Conservation (phyloP, 225 moss, liverwort and hornwort genomes). For the Pseudoscleropodium purum region DNA sequence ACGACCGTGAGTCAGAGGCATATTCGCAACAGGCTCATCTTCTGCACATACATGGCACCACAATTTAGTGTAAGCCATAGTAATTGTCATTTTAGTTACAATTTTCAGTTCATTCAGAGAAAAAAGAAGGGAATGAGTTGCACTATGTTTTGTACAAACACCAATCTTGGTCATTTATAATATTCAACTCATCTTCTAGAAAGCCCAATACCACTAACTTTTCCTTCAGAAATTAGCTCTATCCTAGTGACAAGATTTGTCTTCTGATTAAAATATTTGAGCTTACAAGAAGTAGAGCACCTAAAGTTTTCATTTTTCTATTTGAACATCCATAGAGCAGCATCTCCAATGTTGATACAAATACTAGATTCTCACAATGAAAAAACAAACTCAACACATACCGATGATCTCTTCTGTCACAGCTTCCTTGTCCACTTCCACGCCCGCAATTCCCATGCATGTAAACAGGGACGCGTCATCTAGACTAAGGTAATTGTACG, state of each 20-base stretch:
- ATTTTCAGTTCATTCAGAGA: not conserved
- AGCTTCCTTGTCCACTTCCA: constrained; percentile 63
- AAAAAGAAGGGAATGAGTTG: not conserved
- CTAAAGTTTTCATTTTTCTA: not conserved
- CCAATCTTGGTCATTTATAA: not conserved
- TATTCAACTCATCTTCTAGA: not conserved
- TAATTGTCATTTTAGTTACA: not conserved
- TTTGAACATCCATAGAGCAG: not conserved
- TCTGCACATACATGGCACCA: constrained; percentile 25
- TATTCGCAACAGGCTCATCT: constrained; percentile 37
- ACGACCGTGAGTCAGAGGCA: constrained; percentile 61
- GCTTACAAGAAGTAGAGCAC: not conserved
- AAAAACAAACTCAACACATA: constrained; percentile 10
- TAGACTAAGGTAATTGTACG: constrained; percentile 86
- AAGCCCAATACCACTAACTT: not conserved
- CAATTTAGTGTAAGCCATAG: not conserved
- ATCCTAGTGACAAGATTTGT: too few relatives aligned
- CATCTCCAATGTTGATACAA: not conserved
- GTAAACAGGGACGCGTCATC: constrained; percentile 84
- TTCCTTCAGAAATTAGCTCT: not conserved
- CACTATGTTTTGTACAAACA: not conserved
- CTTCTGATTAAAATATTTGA: too few relatives aligned
- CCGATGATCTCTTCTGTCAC: constrained; percentile 48
- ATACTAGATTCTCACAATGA: not conserved
- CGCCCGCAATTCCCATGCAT: constrained; percentile 89